Conservation (phyloP, 257 asterid genomes). For the Ehretia macrophylla region DNA sequence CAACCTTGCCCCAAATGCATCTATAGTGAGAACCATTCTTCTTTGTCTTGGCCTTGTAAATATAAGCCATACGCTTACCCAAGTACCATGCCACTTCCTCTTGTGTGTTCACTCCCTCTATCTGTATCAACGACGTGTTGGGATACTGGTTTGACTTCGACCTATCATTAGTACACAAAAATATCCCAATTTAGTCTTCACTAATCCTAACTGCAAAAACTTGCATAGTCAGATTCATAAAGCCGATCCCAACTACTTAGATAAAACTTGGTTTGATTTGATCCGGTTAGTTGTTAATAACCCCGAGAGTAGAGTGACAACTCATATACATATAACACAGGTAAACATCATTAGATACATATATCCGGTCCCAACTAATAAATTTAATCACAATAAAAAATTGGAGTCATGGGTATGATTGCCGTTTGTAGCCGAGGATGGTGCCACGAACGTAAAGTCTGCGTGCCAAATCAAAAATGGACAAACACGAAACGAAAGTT, state of each 20-base stretch:
- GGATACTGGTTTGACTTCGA: constrained; percentile 41
- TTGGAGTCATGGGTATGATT: not conserved
- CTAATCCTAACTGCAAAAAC: not conserved
- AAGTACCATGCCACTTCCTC: constrained; percentile 38
- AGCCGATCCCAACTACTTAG: too few species aligned
- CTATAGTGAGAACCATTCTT: constrained; percentile 8
- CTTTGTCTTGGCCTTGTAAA: constrained; percentile 36
- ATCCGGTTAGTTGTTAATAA: too few species aligned
- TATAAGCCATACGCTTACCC: constrained; percentile 36
- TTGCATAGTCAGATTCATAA: not conserved
- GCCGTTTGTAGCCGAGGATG: constrained; percentile 23
- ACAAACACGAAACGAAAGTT: not conserved
- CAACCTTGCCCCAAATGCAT: constrained; percentile 33
- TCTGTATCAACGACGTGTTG: constrained; percentile 34
- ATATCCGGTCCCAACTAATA: too few species aligned
- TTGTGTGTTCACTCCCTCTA: constrained; percentile 40
- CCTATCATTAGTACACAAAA: constrained; percentile 8
- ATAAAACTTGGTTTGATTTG: too few species aligned
- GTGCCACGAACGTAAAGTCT: constrained; percentile 27
- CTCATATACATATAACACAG: too few species aligned
- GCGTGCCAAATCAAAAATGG: not conserved
- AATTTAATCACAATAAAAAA: not conserved
- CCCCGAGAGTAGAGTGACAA: too few species aligned
- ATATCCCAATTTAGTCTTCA: not conserved
- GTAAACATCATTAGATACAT: too few species aligned